Conservation (phyloP, 805 yeast genomes). For the Kluyveromyces siamensis region DNA sequence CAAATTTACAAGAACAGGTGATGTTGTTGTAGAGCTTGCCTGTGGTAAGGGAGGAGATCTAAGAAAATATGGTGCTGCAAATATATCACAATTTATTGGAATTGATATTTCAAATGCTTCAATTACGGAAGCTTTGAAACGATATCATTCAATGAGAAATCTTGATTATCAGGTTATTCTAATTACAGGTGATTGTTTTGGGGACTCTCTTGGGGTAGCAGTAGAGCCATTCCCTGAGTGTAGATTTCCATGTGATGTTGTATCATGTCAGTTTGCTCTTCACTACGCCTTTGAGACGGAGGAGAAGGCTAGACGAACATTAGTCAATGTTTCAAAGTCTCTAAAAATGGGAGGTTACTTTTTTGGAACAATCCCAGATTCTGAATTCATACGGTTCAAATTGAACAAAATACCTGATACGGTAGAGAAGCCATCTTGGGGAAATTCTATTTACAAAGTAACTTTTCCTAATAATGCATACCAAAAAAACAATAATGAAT, state of each 20-base stretch:
- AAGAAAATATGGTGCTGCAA: constrained; percentile 74
- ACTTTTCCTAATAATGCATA: constrained; percentile 64
- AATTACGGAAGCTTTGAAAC: constrained; percentile 68
- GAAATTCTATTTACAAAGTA: constrained; percentile 76
- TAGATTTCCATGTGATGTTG: constrained; percentile 75
- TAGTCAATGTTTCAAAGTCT: constrained; percentile 67
- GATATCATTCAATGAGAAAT: constrained; percentile 52
- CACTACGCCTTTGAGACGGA: constrained; percentile 93
- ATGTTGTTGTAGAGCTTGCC: constrained; percentile 72
- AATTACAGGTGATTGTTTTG: constrained; percentile 89
- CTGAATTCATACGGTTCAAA: constrained; percentile 70
- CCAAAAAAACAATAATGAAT: constrained; percentile 59
- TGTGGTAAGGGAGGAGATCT: constrained; percentile 99
- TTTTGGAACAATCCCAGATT: constrained; percentile 89
- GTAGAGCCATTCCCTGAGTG: constrained; percentile 59
- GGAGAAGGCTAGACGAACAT: constrained; percentile 60
- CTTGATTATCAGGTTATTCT: constrained; percentile 71
- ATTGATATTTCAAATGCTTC: constrained; percentile 88
- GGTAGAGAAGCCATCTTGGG: constrained; percentile 59
- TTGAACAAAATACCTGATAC: constrained; percentile 40
- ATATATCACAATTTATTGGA: constrained; percentile 73
- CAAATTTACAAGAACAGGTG: constrained; percentile 47
- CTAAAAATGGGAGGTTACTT: constrained; percentile 78
- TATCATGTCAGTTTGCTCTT: constrained; percentile 83
- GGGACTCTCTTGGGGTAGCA: constrained; percentile 55